Base-by-base conservation (phyloP, 2,329 filamentous ascomycete genomes). In the Leptodontidium sp. region DNA sequence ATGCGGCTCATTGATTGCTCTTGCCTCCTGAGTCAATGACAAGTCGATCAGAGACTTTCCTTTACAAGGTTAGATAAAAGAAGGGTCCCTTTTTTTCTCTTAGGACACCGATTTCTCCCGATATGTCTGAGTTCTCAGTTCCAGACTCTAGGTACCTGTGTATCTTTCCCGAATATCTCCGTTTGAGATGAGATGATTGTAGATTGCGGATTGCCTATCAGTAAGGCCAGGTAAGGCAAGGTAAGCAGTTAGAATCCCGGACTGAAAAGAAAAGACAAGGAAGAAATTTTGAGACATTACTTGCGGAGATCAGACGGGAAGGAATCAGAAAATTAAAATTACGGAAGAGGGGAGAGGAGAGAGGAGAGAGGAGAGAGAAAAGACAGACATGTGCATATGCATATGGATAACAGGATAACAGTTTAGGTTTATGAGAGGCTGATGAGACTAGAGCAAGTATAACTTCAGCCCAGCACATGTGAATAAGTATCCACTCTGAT, bases 201-300 rank as follows among this genome's bases (percentile, higher is more conserved):
- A 11, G 38, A 55, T 55, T 40, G 38, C 38, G 11, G 38, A 55
- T 55, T 32, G 26, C 29, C 52, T 55, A 55, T 55, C 29, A 47
- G 14, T 15, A 17, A 47, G 15, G 29, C 15, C 4, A 47, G 29
- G 32, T 2, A 55, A 40, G 11, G 38, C 9, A 40, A 40, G 38
- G 38, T 40, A 40, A 40, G 38, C 38, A 9, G 21, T 9, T 9
- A 40, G 38, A 12, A 47, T 47, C 43, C 43, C 12, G 17, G 43
- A 2, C 38, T 55, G 26, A 55, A 55, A 55, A 35, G 14, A 32
- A 32, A 32, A 32, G 29, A 17, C 26, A 55, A 35, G 52, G 52
- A 35, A 55, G 24, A 29, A 35, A 15, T 6, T 17, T 0, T 35
- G 5, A 35, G 26, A 24, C 2, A 32, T 2, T 53, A 32, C 24